Conservation (phyloP, 192 early-diverging fungal genomes). For the Rhizophagus prolifer region DNA sequence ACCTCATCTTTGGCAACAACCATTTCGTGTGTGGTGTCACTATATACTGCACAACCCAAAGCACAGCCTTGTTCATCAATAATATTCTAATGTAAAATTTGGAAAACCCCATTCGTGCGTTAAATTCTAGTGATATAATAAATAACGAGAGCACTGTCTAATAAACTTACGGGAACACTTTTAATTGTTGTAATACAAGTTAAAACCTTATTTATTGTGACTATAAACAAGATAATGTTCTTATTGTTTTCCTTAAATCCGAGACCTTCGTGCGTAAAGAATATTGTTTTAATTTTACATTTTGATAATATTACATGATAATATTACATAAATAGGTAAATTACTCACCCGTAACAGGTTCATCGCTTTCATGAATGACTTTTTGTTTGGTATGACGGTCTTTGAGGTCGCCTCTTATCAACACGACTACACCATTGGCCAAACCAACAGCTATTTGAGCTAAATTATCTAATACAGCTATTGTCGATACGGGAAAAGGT, state of each 20-base stretch:
- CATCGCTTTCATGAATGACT: conserved; percentile 79
- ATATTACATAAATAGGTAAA: conserved; percentile 9
- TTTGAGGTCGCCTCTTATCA: conserved; percentile 80
- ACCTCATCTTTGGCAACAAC: conserved; percentile 84
- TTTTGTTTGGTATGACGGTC: conserved; percentile 77
- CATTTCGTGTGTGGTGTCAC: conserved; percentile 70
- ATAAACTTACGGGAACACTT: neutral
- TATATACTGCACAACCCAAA: conserved; percentile 71
- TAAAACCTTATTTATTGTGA: conserved; percentile 62
- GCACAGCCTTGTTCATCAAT: conserved; percentile 84
- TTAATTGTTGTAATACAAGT: conserved; percentile 57
- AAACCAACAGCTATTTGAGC: conserved; percentile 90
- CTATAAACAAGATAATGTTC: conserved; percentile 64
- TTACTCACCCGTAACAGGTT: conserved; percentile 73
- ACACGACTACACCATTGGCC: conserved; percentile 86
- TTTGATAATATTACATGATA: conserved; percentile 26
- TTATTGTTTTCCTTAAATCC: conserved; percentile 71
- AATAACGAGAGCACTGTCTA: neutral
- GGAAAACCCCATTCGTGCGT: neutral
- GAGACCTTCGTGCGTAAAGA: conserved; percentile 47
- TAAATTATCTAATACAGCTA: conserved; percentile 76
- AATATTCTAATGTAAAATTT: conserved; percentile 23
- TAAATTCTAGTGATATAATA: neutral
- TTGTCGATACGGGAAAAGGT: conserved; percentile 67
- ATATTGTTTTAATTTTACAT: neutral